Conservation (phyloP, 805 yeast genomes). For the Lachancea cidri region DNA sequence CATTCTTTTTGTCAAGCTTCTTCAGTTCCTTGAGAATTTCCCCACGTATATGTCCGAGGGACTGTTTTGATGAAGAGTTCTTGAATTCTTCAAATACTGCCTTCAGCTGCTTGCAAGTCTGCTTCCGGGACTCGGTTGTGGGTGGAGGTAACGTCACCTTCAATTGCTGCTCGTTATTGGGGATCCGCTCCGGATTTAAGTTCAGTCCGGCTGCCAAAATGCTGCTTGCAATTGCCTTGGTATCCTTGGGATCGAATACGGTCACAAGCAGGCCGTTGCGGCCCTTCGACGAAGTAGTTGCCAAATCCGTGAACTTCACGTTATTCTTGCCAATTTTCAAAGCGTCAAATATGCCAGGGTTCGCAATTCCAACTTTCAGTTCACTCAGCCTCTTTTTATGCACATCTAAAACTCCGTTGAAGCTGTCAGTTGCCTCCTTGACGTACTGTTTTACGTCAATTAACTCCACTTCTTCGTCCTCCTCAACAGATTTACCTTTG, state of each 20-base stretch:
- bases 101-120: slow-evolving; percentile 56
- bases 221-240: slow-evolving; percentile 63
- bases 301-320: slow-evolving; percentile 53
- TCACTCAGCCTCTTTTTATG: slow-evolving; percentile 56
- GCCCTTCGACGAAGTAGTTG: slow-evolving; percentile 68
- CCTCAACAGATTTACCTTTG: slow-evolving; percentile 13
- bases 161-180: slow-evolving; percentile 65
- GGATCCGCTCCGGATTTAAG: slow-evolving; percentile 75
- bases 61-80: slow-evolving; percentile 42
- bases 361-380: slow-evolving; percentile 63
- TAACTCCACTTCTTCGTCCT: slow-evolving; percentile 13
- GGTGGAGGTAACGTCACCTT: slow-evolving; percentile 71
- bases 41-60: slow-evolving; percentile 54
- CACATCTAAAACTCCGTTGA: slow-evolving; percentile 43
- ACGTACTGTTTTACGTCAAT: slow-evolving; percentile 15
- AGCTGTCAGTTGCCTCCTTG: slow-evolving; percentile 26
- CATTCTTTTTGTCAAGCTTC: slow-evolving; percentile 46
- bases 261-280: slow-evolving; percentile 65
- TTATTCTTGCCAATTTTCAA: slow-evolving; percentile 46
- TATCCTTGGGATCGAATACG: slow-evolving; percentile 76
- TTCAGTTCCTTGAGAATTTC: slow-evolving; percentile 53
- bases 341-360: slow-evolving; percentile 59
- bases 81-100: slow-evolving; percentile 59
- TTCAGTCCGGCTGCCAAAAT: slow-evolving; percentile 65
- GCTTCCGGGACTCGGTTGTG: slow-evolving; percentile 59